Percentiles rank a stretch among this genome's conserved stretches.
phyloP scores from a whole-genome alignment of 352 stramenopile species.

The Pythium graminicola region DNA sequence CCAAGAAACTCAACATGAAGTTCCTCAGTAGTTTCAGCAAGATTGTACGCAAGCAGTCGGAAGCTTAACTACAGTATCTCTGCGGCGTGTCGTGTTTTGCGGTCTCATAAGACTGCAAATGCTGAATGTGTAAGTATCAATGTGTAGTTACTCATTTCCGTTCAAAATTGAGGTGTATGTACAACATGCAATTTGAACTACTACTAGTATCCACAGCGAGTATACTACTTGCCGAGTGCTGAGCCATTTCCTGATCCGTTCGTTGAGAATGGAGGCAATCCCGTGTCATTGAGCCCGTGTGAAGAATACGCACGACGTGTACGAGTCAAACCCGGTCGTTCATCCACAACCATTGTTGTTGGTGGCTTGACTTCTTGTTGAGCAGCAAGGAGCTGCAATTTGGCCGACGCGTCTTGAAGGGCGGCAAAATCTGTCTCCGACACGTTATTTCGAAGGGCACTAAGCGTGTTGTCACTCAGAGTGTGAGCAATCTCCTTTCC shows the following conservation, averaged over 20 bases:
- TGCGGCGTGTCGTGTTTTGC: no score
- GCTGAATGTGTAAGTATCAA: no score
- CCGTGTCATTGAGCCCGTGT: slow-evolving; percentile 23
- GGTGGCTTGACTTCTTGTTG: slow-evolving; percentile 14
- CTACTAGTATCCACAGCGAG: not conserved
- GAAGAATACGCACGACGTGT: slow-evolving; percentile 23
- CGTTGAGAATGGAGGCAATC: slow-evolving; percentile 22
- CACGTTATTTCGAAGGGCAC: slow-evolving; percentile 24
- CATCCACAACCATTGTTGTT: not conserved
- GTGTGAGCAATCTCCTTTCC: slow-evolving; percentile 27
- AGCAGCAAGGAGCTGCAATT: slow-evolving; percentile 29
- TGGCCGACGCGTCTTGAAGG: slow-evolving; percentile 30
- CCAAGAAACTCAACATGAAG: slow-evolving; percentile 79
- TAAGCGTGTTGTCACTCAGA: slow-evolving; percentile 34
- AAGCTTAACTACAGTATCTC: no score
- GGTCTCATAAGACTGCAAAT: no score
- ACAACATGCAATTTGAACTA: not conserved
- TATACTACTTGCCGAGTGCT: slow-evolving; percentile 9
- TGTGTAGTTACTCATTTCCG: not conserved
- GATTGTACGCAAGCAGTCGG: slow-evolving; percentile 26
- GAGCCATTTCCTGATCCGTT: slow-evolving; percentile 2
- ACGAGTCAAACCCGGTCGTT: slow-evolving; percentile 9
- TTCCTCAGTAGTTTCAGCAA: slow-evolving; percentile 45
- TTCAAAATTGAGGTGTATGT: slow-evolving; percentile 7
- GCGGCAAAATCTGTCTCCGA: slow-evolving; percentile 33